Evolutionary conservation across 495 filamentous ascomycete genomes (phyloP), one percentile per base, ranked within the genome.

Genomic region (Penicillium soppii): DNA sequence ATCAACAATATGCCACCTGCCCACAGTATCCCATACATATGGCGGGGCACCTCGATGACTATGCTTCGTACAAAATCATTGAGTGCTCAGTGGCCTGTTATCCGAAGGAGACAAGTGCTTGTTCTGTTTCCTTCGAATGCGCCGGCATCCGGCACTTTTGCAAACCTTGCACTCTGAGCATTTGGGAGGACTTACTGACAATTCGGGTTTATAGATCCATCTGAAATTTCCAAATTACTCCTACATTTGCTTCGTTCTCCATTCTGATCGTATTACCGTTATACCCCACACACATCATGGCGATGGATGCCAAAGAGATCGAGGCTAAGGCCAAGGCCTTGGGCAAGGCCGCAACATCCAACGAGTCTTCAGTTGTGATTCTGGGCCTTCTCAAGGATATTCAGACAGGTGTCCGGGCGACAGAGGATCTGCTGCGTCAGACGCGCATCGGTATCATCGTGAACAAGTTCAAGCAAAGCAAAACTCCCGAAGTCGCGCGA

Each of bases 361-460:
- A 82, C 50, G 86, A 92, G 54, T 78, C 89, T 1, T 54, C 88
- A 7, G 58, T 81, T 7, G 80, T 70, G 51, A 76, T 96, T 43
- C 66, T 91, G 23, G 67, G 72, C 19, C 76, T 97, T 26, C 74
- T 98, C 29, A 84, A 87, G 57, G 81, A 85, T 7, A 76, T 98
- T 32, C 87, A 89, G 70, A 82, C 81, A 52, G 88, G 86, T 7
- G 82, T 92, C 13, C 77, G 77, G 22, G 84, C 91, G n/a, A 90
- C 89, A 12, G 95, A 98, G 70, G 90, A 95, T 43, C 79, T 96
- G 42, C 77, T 77, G 23, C 70, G 91, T 70, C 84, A 86, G n/a
- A 97, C 92, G 17, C 90, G 87, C 55, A 90, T 95, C 40, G 94
- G 94, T 54, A 85, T 96, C 57, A 80, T 88, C 3, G 88, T 97